A percentile compares a stretch with the other conserved stretches of the same genome.
Conservation (phyloP, 2,329 filamentous ascomycete genomes). For the Aspergillus nomiae region DNA sequence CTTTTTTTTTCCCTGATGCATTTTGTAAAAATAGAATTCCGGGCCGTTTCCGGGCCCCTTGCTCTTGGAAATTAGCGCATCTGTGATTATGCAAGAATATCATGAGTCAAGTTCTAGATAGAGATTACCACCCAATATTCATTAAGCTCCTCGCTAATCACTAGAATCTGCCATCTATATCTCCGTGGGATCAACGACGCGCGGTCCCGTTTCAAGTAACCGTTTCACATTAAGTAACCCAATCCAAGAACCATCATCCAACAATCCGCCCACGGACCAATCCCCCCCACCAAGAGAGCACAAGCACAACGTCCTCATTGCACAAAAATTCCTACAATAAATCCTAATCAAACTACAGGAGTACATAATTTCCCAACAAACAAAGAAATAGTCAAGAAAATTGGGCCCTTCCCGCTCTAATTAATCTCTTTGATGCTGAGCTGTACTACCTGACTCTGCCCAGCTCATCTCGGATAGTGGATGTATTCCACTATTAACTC, state of each 20-base stretch:
- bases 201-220: neutral
- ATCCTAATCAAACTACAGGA: neutral
- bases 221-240: constrained; percentile 5
- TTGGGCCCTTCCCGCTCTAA: neutral
- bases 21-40: constrained; percentile 43
- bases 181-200: neutral
- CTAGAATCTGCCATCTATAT: neutral
- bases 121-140: neutral
- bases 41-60: constrained; percentile 23
- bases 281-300: neutral
- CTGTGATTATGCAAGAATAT: constrained; percentile 39
- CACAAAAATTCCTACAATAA: neutral
- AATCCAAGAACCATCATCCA: neutral
- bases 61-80: constrained; percentile 39
- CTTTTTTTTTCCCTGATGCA: constrained; percentile 22
- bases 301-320: neutral
- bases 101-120: constrained; percentile 29
- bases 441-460: neutral
- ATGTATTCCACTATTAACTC: too few relatives aligned
- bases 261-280: neutral
- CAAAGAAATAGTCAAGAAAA: neutral
- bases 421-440: neutral
- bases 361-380: neutral
- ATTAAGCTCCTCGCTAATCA: neutral
- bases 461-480: neutral